Percentiles rank a stretch among this genome's conserved stretches.
These are phyloP conservation scores for Rhynchosporium agropyri DNA, from an alignment of 2,329 filamentous ascomycete genomes.

Conservation along the genomic window DNA sequence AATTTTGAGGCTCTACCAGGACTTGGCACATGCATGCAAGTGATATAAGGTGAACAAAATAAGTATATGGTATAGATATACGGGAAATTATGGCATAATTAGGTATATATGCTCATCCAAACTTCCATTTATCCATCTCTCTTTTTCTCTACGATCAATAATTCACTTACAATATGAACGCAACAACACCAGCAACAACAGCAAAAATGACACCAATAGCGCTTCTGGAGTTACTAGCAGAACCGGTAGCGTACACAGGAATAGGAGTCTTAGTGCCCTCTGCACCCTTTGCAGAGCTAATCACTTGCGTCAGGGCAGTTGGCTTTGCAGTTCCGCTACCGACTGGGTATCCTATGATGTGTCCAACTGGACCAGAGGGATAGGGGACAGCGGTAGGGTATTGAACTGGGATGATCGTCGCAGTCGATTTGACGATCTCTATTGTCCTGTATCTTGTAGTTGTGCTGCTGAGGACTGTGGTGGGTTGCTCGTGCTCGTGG, in stretches of 20 bases:
- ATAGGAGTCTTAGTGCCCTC: conserved; percentile 7
- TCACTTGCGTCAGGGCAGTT: conserved; percentile 11
- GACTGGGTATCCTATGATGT: neutral
- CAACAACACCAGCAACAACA: conserved; percentile 19
- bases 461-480: conserved; percentile 22
- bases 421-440: conserved; percentile 19
- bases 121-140: no score
- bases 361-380: conserved; percentile 18
- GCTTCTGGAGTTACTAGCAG: conserved; percentile 25
- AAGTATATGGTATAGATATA: no score
- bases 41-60: no score
- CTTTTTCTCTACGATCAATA: no score
- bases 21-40: no score
- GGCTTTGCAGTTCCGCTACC: conserved; percentile 19
- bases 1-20: no score
- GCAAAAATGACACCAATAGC: conserved; percentile 18
- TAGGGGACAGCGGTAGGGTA: conserved; percentile 14
- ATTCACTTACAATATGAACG: conserved; percentile 24
- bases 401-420: conserved; percentile 18
- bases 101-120: no score
- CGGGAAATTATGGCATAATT: no score
- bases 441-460: conserved; percentile 24
- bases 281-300: neutral
- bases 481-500: conserved; percentile 1
- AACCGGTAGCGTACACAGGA: conserved; percentile 21